A percentile compares a stretch with the other conserved stretches of the same genome.
These are phyloP conservation scores for Epichloe gansuensis DNA, from an alignment of 2,329 filamentous ascomycete species.

Conservation along the genomic window DNA sequence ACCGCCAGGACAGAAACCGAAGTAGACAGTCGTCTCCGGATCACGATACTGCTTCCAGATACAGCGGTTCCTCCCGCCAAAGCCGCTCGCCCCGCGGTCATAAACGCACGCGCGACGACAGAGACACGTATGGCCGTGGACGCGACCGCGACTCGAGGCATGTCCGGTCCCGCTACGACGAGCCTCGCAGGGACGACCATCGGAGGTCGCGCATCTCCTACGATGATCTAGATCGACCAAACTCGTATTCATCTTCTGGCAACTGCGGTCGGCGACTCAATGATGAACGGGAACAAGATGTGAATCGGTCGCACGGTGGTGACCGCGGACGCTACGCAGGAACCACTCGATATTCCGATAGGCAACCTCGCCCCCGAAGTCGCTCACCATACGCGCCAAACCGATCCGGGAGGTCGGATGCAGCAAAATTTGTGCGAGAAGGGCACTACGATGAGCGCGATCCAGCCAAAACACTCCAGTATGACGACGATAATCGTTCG, in stretches of 20 bases:
- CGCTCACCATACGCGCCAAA: conserved; percentile 33
- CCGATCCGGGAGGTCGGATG: conserved; percentile 23
- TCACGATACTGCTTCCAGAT: conserved; percentile 30
- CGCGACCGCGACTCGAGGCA: conserved; percentile 40
- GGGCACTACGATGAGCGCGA: conserved; percentile 7
- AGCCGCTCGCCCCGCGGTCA: conserved; percentile 50
- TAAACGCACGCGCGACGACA: conserved; percentile 55
- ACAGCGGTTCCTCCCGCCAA: conserved; percentile 30
- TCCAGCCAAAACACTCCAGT: conserved; percentile 4
- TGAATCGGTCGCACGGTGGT: conserved; percentile 10
- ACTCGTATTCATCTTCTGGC: conserved; percentile 15
- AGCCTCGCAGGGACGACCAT: conserved; percentile 33
- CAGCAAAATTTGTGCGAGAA: conserved; percentile 21
- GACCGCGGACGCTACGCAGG: conserved; percentile 25
- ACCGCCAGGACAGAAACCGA: conserved; percentile 77
- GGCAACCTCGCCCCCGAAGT: conserved; percentile 42
- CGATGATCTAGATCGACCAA: conserved; percentile 43
- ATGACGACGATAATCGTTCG: conserved; percentile 4
- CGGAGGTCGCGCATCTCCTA: conserved; percentile 37
- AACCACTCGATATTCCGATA: conserved; percentile 26
- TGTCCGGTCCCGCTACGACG: conserved; percentile 51
- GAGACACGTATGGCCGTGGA: conserved; percentile 37
- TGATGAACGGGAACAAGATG: conserved; percentile 30
- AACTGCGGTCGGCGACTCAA: conserved; percentile 4
- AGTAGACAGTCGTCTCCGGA: conserved; percentile 47